Evolutionary conservation across 768 basidiomycete species (phyloP), one percentile per base, ranked within the genome.

Genomic region (Kwoniella sp.): DNA sequence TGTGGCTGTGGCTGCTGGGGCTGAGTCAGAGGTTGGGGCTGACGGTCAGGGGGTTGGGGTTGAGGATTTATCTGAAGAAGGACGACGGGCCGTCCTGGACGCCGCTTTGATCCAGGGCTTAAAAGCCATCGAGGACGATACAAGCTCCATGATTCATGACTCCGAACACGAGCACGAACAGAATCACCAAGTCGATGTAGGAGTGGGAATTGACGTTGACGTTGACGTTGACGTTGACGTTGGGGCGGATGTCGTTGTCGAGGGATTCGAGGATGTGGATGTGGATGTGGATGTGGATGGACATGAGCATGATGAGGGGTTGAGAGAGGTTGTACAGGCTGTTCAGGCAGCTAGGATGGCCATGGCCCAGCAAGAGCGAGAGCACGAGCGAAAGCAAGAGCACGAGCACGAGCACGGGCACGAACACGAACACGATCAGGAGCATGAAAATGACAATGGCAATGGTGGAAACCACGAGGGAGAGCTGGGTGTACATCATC

Each of bases 81-180:
- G 53, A 3, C n/a, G 60, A 27, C 37, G 52, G 15, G 51, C 37
- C 7, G 52, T 51, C 19, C 44, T 61, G 15, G 52, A 61, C 22
- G 52, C 40, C 19, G 51, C 60, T n/a, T 21, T 61, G 19, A 54
- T 61, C 21, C 29, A 47, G 10, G 60, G 60, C 26, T 15, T 61
- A 24, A 15, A 24, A 4, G 51, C 48, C 3, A 57, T 57, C 22
- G 58, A 33, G 44, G 27, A 48, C 29, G n/a, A 48, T 8, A 15
- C 29, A 54, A 19, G 47, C 19, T 48, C 47, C 7, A 25, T 33
- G 33, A 13, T 33, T 13, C 47, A 48, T 7, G 47, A 48, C n/a
- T n/a, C n/a, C n/a, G n/a, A n/a, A 5, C 33, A 33, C 33, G 33
- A 33, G 7, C 33, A 33, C 13, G 33, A 33, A 6, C 33, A 33